phyloP scores from a whole-genome alignment of 202 grass and related monocot species.

The Dendrocalamus latiflorus region DNA sequence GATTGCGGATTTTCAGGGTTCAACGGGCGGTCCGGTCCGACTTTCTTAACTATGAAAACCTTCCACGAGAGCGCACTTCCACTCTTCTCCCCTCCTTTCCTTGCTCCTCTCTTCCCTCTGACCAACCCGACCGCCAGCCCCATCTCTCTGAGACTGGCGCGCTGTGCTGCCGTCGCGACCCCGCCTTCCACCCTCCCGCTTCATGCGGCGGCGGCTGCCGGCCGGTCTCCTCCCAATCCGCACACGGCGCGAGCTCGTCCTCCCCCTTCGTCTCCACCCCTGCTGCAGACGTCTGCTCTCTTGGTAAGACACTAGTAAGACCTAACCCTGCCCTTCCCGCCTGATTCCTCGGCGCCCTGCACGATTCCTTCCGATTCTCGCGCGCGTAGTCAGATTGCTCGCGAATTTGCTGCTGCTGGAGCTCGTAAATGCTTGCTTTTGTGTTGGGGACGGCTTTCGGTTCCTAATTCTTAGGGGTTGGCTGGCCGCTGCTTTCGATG shows the following conservation, averaged over 20 bases:
- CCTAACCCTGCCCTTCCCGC: neutral
- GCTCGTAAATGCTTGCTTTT: neutral
- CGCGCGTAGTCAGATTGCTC: neutral
- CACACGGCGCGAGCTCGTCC: neutral
- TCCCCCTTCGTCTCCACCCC: neutral
- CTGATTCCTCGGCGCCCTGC: neutral
- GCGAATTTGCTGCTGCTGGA: neutral
- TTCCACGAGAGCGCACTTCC: conserved; percentile 17
- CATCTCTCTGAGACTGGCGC: conserved; percentile 13
- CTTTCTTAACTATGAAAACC: too few relatives aligned
- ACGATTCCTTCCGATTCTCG: neutral
- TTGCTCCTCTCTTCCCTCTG: conserved; percentile 18
- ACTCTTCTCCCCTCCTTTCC: neutral
- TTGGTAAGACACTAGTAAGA: too few relatives aligned
- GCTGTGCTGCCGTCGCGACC: conserved; percentile 16
- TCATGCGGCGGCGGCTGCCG: neutral
- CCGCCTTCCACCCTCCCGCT: conserved; percentile 4
- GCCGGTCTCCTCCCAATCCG: neutral
- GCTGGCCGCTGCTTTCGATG: neutral
- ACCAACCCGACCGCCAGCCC: conserved; percentile 4
- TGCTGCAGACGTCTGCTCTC: neutral
- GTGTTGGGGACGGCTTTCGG: neutral
- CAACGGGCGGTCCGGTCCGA: too few relatives aligned
- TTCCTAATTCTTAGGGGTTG: neutral
- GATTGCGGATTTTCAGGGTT: too few relatives aligned